Evolutionary conservation across 768 basidiomycete species (phyloP), one percentile per base, ranked within the genome.

Genomic region (Kwoniella newhampshirensis): DNA sequence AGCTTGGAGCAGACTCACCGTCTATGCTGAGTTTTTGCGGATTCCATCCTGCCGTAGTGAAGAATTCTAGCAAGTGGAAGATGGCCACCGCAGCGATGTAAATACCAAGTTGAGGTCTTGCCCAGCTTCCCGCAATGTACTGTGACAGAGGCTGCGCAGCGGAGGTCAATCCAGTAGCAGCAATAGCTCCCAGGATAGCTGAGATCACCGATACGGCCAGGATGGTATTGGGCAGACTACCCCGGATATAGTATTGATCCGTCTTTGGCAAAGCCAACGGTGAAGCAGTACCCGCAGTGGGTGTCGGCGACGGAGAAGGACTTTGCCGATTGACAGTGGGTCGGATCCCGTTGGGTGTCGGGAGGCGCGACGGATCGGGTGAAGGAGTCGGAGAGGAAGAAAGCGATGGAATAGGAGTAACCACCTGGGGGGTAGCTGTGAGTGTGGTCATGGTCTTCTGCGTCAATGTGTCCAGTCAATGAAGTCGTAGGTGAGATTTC

Each of bases 31-130:
- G 88, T 78, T 93, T 96, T 50, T 88, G 87, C 37, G 86, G 78
- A 76, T 98, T 98, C 87, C 90, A 98, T 21, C 90, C 90, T 0
- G 93, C 93, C 6, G 96, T 96, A 3, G 93, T 91, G 35, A 87
- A 88, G 70, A 92, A 98, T 75, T 99, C 96, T 12, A 83, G 85
- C 85, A 91, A 87, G 70, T 99, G 96, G 75, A 99, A 99, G 32
- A 81, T 79, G 0, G 89, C 81, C 88, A 90, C 91, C 4, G 86
- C 81, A 30, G 87, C 85, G 37, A 89, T 60, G 75, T 92, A 98
- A 75, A 89, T 85, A 0, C 88, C 90, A 1, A 96, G 80, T 68
- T 87, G 87, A 54, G 84, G 83, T 25, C 85, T 87, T 0, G 83
- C 76, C 83, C 87, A 88, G 81, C 83, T 85, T 17, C 50, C 49